Evolutionary conservation across 192 early-diverging fungal genomes (phyloP), one percentile per base, ranked within the genome.

Genomic region (Pecoramyces ruminantium): DNA sequence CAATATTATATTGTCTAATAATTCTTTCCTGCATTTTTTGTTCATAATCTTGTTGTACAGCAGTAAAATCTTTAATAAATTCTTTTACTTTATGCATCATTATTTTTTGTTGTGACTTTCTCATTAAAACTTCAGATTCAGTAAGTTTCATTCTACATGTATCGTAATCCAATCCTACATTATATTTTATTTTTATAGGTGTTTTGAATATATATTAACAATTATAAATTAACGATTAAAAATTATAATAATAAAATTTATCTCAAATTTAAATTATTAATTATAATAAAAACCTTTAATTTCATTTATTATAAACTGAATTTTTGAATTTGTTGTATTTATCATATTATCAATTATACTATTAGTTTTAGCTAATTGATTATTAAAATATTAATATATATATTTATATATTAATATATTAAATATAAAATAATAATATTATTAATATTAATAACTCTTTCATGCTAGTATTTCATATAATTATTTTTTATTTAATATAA

Each of bases 361-460:
- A 51, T 51, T 51, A 21, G 29, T 28, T 29, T 16, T 28, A 13
- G 13, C 88, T 87, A n/a, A n/a, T n/a, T n/a, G n/a, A n/a, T n/a
- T n/a, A n/a, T n/a, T n/a, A n/a, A n/a, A n/a, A n/a, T n/a, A n/a
- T 42, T 29, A 90, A 80, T 12, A 80, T 78, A 17, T 51, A 77
- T 25, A 88, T 25, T 83, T 9, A 8, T 82, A 18, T 17, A 13
- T 29, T n/a, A 21, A 15, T 87, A 83, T 84, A 78, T 88, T 34
- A 42, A 84, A 84, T 27, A 38, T 77, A 79, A 89, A 86, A 80
- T 86, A 86, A 39, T 87, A 83, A 0, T 88, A 88, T 80, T 89
- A 88, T 2, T 84, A 29, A 0, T 85, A 85, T 78, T 90, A 86
- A 79, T 87, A 89, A 14, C 87, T 85, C n/a, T n/a, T n/a, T n/a